Evolutionary conservation across 2,329 filamentous ascomycete species (phyloP), one percentile per base, ranked within the genome.

Genomic region (Alternaria gansuensis): DNA sequence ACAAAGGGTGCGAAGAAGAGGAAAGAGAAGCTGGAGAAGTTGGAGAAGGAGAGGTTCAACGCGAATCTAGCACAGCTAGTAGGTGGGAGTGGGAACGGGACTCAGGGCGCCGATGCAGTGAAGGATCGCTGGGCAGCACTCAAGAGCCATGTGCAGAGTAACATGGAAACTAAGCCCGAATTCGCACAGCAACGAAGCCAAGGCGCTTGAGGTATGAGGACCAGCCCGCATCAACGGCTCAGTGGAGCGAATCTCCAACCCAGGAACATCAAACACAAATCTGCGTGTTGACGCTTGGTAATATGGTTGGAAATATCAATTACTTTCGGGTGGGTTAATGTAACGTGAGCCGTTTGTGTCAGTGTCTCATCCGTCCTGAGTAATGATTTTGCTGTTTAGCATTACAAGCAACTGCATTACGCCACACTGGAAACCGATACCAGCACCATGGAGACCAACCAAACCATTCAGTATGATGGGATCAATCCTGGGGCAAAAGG

Each of bases 131-230:
- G 92, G 90, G 90, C 90, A 29, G 92, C 92, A 14, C 76, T 98
- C 77, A 87, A 93, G 69, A 88, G 83, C 9, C 96, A 94, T 73
- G 96, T 97, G 51, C 89, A 91, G 2, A 85, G 88, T 40, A 97
- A 92, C 1, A 92, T 97, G 88, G 92, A 97, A 79, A 90, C 92
- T 77, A 94, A 94, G 68, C 87, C 90, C 13, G 91, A 90, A 3
- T 96, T 96, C 73, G 60, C 52, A 7, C 69, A 71, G 54, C 70
- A 62, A 36, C 54, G 39, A 63, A 26, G 21, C 23, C 14, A 17
- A 8, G 23, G 23, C 21, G 29, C 39, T 8, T 48, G 31, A 26
- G 21, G 24, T 10, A 24, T 7, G 3, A 41, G 5, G 10, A 23
- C 5, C 3, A 41, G 4, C 13, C 5, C 31, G 6, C 21, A 24